Conservation (phyloP, 129 eudicot genomes). For the Helichrysum umbraculigerum region DNA sequence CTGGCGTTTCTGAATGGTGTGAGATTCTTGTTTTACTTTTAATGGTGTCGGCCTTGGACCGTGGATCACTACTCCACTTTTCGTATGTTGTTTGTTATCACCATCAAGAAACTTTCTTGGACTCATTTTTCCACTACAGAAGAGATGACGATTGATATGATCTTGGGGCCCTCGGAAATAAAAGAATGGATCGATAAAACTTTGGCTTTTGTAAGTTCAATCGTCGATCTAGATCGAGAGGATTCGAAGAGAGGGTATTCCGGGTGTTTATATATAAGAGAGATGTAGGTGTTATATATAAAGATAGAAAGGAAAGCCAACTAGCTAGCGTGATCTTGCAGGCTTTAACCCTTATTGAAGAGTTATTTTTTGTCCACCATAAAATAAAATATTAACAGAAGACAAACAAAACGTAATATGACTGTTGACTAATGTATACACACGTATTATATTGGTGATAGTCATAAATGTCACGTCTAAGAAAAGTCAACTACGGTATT, state of each 20-base stretch:
- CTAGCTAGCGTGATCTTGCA: neutral
- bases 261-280: neutral
- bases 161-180: too few relatives aligned
- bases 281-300: neutral
- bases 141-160: neutral
- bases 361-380: neutral
- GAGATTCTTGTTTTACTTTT: conserved; percentile 44
- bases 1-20: conserved; percentile 33
- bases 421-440: conserved; percentile 18
- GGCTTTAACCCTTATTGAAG: neutral
- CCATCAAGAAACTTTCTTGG: conserved; percentile 29
- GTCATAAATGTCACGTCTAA: conserved; percentile 23
- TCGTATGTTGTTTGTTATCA: conserved; percentile 10
- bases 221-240: neutral
- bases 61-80: conserved; percentile 30
- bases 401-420: neutral
- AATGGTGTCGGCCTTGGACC: conserved; percentile 61
- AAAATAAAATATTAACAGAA: neutral
- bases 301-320: neutral
- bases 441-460: conserved; percentile 4
- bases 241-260: neutral
- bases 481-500: conserved; percentile 33
- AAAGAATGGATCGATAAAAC: neutral
- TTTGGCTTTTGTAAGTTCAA: neutral
- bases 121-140: conserved; percentile 23